A percentile compares a stretch with the other conserved stretches of the same genome.
Conservation (phyloP, 2,329 filamentous ascomycete species). For the Fusarium circinatum region DNA sequence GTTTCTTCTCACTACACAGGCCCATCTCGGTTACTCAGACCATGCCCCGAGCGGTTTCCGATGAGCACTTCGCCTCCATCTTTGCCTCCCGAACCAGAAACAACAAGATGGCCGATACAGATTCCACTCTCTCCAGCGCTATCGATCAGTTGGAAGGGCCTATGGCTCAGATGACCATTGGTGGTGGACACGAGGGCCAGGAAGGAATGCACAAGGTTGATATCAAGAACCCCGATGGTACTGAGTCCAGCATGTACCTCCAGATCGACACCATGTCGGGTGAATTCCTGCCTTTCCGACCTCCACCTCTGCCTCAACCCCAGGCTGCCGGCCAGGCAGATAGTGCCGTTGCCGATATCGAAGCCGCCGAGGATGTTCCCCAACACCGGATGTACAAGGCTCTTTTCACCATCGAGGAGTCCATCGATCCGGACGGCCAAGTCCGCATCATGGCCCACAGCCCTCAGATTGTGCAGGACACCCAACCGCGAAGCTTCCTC, state of each 20-base stretch:
- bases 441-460: slow-evolving; percentile 70
- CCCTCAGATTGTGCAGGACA: slow-evolving; percentile 65
- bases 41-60: slow-evolving; percentile 76
- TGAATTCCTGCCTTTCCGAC: slow-evolving; percentile 81
- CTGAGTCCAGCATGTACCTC: slow-evolving; percentile 68
- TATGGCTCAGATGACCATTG: slow-evolving; percentile 63
- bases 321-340: slow-evolving; percentile 56
- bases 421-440: slow-evolving; percentile 67
- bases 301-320: slow-evolving; percentile 81
- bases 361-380: slow-evolving; percentile 50
- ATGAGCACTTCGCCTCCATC: slow-evolving; percentile 84
- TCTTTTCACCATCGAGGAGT: slow-evolving; percentile 74
- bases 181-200: slow-evolving; percentile 54
- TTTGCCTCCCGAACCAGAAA: slow-evolving; percentile 70
- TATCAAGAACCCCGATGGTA: slow-evolving; percentile 66
- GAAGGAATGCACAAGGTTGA: slow-evolving; percentile 62
- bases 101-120: slow-evolving; percentile 68
- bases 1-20: slow-evolving; percentile 95
- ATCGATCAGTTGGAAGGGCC: slow-evolving; percentile 69
- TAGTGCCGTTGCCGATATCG: slow-evolving; percentile 45
- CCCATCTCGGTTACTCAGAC: slow-evolving; percentile 89
- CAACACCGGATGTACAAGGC: slow-evolving; percentile 70
- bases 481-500: slow-evolving; percentile 67
- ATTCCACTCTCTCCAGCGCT: slow-evolving; percentile 72
- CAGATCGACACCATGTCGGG: slow-evolving; percentile 76